A percentile compares a stretch with the other conserved stretches of the same genome.
Conservation (phyloP, 192 early-diverging fungal species). For the Lobosporangium transversale region DNA sequence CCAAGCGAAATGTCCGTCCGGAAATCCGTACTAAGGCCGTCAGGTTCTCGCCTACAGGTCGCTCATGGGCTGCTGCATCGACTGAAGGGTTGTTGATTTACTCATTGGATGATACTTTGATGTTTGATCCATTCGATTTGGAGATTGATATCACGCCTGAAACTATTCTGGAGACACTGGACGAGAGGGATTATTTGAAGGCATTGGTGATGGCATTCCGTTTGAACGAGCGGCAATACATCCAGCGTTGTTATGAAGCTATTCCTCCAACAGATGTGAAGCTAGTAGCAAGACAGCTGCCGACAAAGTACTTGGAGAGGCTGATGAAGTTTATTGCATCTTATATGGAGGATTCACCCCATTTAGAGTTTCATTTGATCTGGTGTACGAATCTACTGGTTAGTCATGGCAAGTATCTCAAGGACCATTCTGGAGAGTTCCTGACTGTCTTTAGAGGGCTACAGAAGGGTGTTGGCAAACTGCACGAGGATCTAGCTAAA, state of each 20-base stretch:
- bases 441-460: constrained; percentile 82
- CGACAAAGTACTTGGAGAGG: constrained; percentile 86
- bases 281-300: constrained; percentile 82
- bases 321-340: constrained; percentile 85
- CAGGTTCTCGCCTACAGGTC: constrained; percentile 92
- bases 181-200: constrained; percentile 82
- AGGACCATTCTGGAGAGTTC: constrained; percentile 68
- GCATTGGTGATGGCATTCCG: constrained; percentile 94
- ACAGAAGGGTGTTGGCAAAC: constrained; percentile 72
- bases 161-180: constrained; percentile 78
- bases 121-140: constrained; percentile 99
- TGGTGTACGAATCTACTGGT: constrained; percentile 84
- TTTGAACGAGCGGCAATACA: constrained; percentile 85
- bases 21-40: constrained; percentile 88
- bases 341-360: constrained; percentile 82
- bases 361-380: constrained; percentile 87
- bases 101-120: constrained; percentile 89
- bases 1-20: constrained; percentile 77
- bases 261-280: constrained; percentile 82
- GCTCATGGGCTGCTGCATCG: constrained; percentile 94
- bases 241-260: constrained; percentile 80
- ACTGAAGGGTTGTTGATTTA: constrained; percentile 97
- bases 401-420: constrained; percentile 81
- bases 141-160: constrained; percentile 96
- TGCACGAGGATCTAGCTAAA: constrained; percentile 66